Percentiles rank a stretch among this genome's conserved stretches.
These are phyloP conservation scores for Eutypella sp. DNA, from an alignment of 2,329 filamentous ascomycete genomes.

Conservation along the genomic window DNA sequence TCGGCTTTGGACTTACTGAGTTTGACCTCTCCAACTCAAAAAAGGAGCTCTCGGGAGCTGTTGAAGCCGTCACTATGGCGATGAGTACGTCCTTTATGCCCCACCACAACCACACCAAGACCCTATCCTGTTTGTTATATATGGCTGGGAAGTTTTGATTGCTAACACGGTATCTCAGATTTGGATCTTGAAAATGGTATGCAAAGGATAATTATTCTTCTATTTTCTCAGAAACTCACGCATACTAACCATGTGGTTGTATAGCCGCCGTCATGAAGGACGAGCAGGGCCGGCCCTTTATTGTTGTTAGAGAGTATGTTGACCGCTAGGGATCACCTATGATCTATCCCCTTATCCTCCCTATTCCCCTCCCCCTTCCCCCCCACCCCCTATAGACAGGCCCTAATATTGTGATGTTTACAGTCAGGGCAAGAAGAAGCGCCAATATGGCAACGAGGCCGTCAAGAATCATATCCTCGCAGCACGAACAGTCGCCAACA, in stretches of 20 bases:
- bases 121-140: too few species aligned
- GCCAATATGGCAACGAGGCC: slow-evolving; percentile 92
- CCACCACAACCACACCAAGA: too few species aligned
- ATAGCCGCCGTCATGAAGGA: slow-evolving; percentile 80
- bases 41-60: slow-evolving; percentile 27
- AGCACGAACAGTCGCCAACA: slow-evolving; percentile 90
- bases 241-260: slow-evolving; percentile 14
- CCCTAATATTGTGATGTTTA: background rate
- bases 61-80: slow-evolving; percentile 43
- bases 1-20: background rate
- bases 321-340: slow-evolving; percentile 3
- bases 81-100: slow-evolving; percentile 45
- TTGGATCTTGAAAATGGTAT: slow-evolving; percentile 81
- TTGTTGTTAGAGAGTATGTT: slow-evolving; percentile 92
- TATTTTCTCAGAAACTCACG: background rate
- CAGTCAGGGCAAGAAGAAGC: slow-evolving; percentile 96
- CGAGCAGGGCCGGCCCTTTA: slow-evolving; percentile 95
- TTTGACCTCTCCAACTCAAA: slow-evolving; percentile 1
- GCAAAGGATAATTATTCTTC: slow-evolving; percentile 16
- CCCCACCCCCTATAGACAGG: too few species aligned
- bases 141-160: slow-evolving; percentile 6
- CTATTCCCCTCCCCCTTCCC: too few species aligned
- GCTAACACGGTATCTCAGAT: slow-evolving; percentile 46
- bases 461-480: slow-evolving; percentile 98
- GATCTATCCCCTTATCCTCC: slow-evolving; percentile 13